Base-by-base conservation (phyloP, 768 basidiomycete genomes). In the Tricholoma sp. region DNA sequence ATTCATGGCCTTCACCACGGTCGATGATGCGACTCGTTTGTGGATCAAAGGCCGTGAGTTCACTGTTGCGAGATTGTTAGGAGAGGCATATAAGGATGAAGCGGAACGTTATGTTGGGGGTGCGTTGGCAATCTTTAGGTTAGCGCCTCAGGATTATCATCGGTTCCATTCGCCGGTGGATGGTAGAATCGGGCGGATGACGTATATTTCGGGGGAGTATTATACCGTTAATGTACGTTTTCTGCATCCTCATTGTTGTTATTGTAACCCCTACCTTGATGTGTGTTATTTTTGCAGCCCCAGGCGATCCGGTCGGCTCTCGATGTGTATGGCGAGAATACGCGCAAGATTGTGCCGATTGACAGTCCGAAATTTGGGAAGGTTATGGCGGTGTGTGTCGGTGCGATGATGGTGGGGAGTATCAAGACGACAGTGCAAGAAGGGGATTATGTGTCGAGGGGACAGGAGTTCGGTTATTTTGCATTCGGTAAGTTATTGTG, bases 1-100 rank as follows among this genome's bases (percentile, higher is more conserved):
- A n/a, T 80, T 97, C 59, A 94, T 98, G 88, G 84, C 88, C 1
- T 99, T 98, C 70, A 86, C 91, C 69, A 88, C 84, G 0, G 86
- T 97, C 7, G 75, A 72, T 50, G 90, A 92, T 56, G 96, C 96
- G 0, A 97, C 94, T 2, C 77, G 79, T 21, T 74, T 99, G 0
- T 99, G 96, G 96, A 96, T 98, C 74, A 98, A 98, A 67, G 96
- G 96, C 3, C 85, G 94, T 43, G 94, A 97, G 63, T 98, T 99
- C 67, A 87, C 85, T 1, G 79, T 98, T 3, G 79, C 73, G 5
- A 80, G 86, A 1, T 77, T 99, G 32, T 80, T 98, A 0, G 95
- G 95, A 0, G 88, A 91, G 3, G 74, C 71, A 10, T 93, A 94
- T 70, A 83, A 82, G 61, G 74, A 79, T 19, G 82, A 91, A 50